Evolutionary conservation across 345 rosid genomes (phyloP), one percentile per base, ranked within the genome.

Genomic region (Jatropha curcas): DNA sequence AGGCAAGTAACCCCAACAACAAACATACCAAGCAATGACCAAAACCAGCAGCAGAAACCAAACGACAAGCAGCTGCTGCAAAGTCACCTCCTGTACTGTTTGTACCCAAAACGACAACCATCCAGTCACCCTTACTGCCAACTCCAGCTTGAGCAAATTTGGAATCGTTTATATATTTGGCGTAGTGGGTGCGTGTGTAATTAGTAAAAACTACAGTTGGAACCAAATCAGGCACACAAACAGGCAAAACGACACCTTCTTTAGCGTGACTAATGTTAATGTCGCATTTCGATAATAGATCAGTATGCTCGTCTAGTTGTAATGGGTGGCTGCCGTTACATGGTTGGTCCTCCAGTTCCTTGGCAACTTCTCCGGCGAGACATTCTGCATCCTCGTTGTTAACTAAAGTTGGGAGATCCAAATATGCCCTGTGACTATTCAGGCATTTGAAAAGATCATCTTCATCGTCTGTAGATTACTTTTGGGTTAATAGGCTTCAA

Each of bases 91-190:
- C 65, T 1, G 66, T 81, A 1, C 86, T 84, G 51, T 41, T 85
- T 0, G 87, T 82, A 0, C 79, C 71, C 62, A 94, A 63, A 27
- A 92, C 87, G 10, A 87, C 73, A 35, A 94, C 97, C 88, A 85
- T 89, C 98, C 97, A 90, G 56, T 92, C 84, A 8, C 87, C 86
- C 41, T 85, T 86, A 6, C 88, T 82, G 3, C 91, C 89, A 3
- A 89, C 60, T 16, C 97, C 98, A 0, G 82, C 89, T 0, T 89
- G 93, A 0, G 78, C 82, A 45, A 71, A 90, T 69, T 60, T 79
- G 4, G 95, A 82, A 74, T 90, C 86, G 22, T 92, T 94, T 14
- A 89, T 35, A 60, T 73, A 86, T 71, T 24, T 82, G 0, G 87
- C 81, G 66, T 78, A 87, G 2, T 63, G 71, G 0, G 88, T 81